These are phyloP conservation scores for Mucor irregularis DNA, from an alignment of 371 early-diverging fungal species.

Conservation along the genomic window DNA sequence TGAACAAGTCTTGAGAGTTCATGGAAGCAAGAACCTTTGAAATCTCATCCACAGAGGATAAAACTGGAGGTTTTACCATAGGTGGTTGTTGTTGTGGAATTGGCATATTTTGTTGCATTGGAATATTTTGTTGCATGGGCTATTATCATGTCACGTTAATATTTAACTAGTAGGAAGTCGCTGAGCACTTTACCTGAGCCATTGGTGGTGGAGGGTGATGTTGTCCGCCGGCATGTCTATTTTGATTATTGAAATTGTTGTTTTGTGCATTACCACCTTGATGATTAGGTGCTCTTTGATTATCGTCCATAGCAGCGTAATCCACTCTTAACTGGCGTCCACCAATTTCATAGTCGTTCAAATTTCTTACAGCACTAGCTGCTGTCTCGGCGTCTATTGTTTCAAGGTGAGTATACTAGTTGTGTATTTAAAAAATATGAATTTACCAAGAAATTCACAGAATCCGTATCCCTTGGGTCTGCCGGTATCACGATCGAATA, in stretches of 20 bases:
- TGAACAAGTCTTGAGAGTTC: constrained; percentile 70
- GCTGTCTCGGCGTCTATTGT: constrained; percentile 77
- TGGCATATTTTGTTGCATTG: constrained; percentile 4
- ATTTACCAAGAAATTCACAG: constrained; percentile 77
- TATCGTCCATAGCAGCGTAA: constrained; percentile 74
- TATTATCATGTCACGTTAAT: too few species aligned
- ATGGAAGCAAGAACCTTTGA: constrained; percentile 68
- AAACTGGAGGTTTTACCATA: neutral
- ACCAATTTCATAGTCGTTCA: constrained; percentile 82
- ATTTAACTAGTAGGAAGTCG: too few species aligned
- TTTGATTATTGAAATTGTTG: constrained; percentile 23
- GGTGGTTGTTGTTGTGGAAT: constrained; percentile 10
- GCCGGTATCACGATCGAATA: constrained; percentile 87
- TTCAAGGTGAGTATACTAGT: too few species aligned
- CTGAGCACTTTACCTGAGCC: neutral
- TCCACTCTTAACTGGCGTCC: constrained; percentile 83
- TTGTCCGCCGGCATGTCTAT: constrained; percentile 14
- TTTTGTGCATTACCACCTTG: constrained; percentile 17
- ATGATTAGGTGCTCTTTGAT: constrained; percentile 15
- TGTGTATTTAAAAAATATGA: too few species aligned
- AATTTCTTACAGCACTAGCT: constrained; percentile 79
- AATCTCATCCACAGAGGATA: constrained; percentile 56
- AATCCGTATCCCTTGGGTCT: constrained; percentile 92
- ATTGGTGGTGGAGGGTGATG: constrained; percentile 5
- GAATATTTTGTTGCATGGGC: constrained; percentile 4